phyloP scores from a whole-genome alignment of 176 grass and related monocot species.

The Oryza rufipogon region DNA sequence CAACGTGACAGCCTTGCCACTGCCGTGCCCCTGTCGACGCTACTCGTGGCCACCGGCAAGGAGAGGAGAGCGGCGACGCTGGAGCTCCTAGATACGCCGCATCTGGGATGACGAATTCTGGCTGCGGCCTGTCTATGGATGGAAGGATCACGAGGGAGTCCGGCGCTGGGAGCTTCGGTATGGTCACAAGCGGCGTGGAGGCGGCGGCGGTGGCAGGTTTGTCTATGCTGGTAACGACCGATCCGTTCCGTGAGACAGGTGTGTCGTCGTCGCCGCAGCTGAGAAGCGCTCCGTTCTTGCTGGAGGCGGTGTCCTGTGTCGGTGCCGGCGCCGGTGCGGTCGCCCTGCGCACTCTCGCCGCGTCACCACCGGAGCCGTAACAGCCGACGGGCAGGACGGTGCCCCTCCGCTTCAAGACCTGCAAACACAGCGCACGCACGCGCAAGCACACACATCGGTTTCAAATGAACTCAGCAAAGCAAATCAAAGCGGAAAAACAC shows the following conservation, averaged over 20 bases:
- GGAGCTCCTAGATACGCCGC: too few species aligned
- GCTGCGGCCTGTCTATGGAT: neutral
- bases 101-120: neutral
- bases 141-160: neutral
- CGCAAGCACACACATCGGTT: neutral
- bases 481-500: neutral
- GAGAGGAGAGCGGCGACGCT: neutral
- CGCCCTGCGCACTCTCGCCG: neutral
- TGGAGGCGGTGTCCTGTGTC: neutral
- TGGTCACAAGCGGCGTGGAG: neutral
- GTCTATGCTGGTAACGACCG: neutral
- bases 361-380: constrained; percentile 29
- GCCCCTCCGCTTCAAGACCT: constrained; percentile 42
- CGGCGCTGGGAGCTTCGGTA: constrained; percentile 6
- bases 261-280: constrained; percentile 20
- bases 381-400: constrained; percentile 32
- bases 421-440: neutral
- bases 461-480: neutral
- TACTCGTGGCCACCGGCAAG: too few species aligned
- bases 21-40: too few species aligned
- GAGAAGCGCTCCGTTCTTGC: neutral
- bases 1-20: too few species aligned
- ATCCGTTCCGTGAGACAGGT: neutral
- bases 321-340: neutral
- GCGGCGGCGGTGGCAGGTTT: neutral